Percentiles rank a stretch among this genome's conserved stretches.
Evolutionary conservation across 371 early-diverging fungal species (phyloP).

Genomic region (Apophysomyces trapeziformis): DNA sequence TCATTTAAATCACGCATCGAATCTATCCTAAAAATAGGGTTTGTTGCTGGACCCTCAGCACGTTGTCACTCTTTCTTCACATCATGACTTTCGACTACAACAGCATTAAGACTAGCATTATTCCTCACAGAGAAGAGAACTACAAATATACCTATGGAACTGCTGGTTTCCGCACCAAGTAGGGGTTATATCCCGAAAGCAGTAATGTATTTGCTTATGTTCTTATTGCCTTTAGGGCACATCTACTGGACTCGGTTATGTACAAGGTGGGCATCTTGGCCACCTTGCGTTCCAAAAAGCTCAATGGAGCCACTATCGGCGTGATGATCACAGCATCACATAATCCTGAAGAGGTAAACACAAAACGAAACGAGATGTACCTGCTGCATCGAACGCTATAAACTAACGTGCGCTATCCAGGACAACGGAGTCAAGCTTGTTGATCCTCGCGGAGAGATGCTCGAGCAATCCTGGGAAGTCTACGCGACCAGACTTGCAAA

Average conservation of each 20-base stretch:
- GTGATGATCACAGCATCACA: conserved; percentile 99
- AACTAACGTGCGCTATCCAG: conserved; percentile 31
- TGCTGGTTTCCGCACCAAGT: conserved; percentile 96
- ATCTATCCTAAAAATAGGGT: conserved; percentile 1
- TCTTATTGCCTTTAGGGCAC: conserved; percentile 59
- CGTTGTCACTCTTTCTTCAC: background rate
- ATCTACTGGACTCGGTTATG: conserved; percentile 88
- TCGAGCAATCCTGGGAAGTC: conserved; percentile 95
- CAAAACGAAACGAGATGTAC: conserved; percentile 9
- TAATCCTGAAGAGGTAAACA: conserved; percentile 86
- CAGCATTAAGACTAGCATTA: conserved; percentile 40
- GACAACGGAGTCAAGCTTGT: conserved; percentile 99
- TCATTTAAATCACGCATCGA: background rate
- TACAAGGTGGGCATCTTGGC: conserved; percentile 96
- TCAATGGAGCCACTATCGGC: conserved; percentile 91
- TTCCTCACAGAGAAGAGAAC: conserved; percentile 34
- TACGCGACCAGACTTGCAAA: conserved; percentile 94
- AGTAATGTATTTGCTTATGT: background rate
- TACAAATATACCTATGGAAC: conserved; percentile 89
- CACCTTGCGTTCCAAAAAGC: conserved; percentile 86
- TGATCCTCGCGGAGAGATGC: conserved; percentile 99
- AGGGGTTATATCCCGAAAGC: conserved; percentile 25
- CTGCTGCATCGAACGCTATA: background rate
- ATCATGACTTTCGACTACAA: conserved; percentile 30
- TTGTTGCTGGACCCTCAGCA: background rate